Evolutionary conservation across 106 monocot genomes (phyloP), one percentile per base, ranked within the genome.

Genomic region (Apostasia shenzhenica): DNA sequence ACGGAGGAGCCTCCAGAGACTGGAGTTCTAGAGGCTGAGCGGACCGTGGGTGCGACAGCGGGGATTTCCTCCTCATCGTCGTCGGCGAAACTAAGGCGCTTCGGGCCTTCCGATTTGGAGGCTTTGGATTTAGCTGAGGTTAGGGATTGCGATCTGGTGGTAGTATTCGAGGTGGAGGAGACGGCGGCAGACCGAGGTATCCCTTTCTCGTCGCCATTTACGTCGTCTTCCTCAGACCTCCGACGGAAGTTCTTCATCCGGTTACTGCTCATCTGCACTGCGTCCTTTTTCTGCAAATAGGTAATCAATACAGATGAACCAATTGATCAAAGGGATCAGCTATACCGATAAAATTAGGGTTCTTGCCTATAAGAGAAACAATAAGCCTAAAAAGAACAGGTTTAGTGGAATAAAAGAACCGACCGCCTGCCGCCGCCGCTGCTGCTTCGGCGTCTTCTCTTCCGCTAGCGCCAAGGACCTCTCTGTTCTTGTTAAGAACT

Each of bases 1-100:
- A 76, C 12, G 14, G 87, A 58, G 6, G 39, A 44, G 8, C 55
- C 52, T 14, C 66, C 41, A 12, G 80, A 65, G 3, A 70, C 74
- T 4, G 60, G 72, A 8, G 74, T 43, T 9, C 66, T 44, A 12
- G 73, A 2, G 14, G 71, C 47, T 41, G 39, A 44, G 51, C 70
- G 65, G 56, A 59, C 70, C 26, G 66, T 26, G 53, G 65, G 57
- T 47, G 48, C 3, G 26, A 45, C 14, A 10, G 53, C 48, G 4
- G 41, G 64, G 46, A 63, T 78, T 0, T 86, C 90, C 13, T 97
- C 90, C 13, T 94, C 95, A 9, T 95, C 95, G 49, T 95, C 91
- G 6, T 92, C 97, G 50, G 85, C 92, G 68, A 99, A 99, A 80
- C 92, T 92, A 68, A 99, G 86, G 70, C 86, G 89, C 63, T 81